Evolutionary conservation across 2,329 filamentous ascomycete genomes (phyloP).

Genomic region (Microdochium bolleyi): DNA sequence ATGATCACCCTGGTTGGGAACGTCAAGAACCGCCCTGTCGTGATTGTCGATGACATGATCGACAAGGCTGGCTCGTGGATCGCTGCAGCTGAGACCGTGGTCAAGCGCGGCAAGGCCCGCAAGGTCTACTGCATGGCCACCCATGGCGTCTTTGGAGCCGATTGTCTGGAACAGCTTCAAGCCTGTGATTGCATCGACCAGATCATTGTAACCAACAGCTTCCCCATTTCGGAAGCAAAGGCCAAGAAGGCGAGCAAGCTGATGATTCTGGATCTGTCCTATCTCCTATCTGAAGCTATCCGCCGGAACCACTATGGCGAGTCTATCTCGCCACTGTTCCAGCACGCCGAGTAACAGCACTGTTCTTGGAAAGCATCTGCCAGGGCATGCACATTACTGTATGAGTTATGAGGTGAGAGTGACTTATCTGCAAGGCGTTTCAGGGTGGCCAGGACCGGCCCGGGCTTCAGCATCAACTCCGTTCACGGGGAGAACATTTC

Average conservation of each 20-base stretch:
- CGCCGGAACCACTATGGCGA: slow-evolving; percentile 95
- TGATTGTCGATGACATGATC: slow-evolving; percentile 98
- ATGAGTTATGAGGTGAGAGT: background rate
- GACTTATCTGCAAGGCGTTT: background rate
- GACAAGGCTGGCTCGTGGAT: slow-evolving; percentile 97
- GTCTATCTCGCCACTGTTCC: slow-evolving; percentile 63
- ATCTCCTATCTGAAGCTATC: slow-evolving; percentile 84
- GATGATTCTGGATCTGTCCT: slow-evolving; percentile 81
- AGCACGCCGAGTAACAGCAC: slow-evolving; percentile 46
- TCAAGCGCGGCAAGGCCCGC: slow-evolving; percentile 84
- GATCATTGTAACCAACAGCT: slow-evolving; percentile 95
- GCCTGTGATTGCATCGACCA: slow-evolving; percentile 88
- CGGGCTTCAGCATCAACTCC: background rate
- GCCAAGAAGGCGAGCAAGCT: slow-evolving; percentile 70
- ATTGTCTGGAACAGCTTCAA: slow-evolving; percentile 84
- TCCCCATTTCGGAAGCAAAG: slow-evolving; percentile 76
- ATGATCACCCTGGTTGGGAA: slow-evolving; percentile 98
- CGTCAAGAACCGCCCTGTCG: slow-evolving; percentile 78
- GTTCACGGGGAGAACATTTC: background rate
- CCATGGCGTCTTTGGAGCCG: slow-evolving; percentile 86
- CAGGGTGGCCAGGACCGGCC: background rate
- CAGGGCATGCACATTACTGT: background rate
- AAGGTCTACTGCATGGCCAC: slow-evolving; percentile 98
- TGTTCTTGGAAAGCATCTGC: background rate
- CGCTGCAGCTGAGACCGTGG: slow-evolving; percentile 90